A percentile compares a stretch with the other conserved stretches of the same genome.
These are phyloP conservation scores for Solanum megistacrolobum DNA, from an alignment of 257 asterid species.

Conservation along the genomic window DNA sequence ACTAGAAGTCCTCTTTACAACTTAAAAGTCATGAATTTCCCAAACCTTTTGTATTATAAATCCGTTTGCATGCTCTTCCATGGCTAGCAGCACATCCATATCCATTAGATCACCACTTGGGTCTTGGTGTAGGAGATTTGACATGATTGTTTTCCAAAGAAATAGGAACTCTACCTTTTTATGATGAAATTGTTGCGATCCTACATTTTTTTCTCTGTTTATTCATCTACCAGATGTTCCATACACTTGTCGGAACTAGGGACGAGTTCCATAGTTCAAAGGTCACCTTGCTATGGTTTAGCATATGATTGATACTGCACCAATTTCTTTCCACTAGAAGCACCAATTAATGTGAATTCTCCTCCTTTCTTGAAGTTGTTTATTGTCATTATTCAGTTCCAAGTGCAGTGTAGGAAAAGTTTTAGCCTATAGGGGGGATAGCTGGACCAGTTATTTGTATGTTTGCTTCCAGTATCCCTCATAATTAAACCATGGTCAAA, in stretches of 20 bases:
- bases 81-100: background rate
- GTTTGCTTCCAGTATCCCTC: background rate
- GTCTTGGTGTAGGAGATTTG: background rate
- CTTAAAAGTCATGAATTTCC: background rate
- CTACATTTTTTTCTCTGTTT: background rate
- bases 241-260: background rate
- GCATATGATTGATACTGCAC: background rate
- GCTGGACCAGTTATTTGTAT: background rate
- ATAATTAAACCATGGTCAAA: background rate
- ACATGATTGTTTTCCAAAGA: background rate
- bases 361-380: background rate
- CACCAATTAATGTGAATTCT: background rate
- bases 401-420: background rate
- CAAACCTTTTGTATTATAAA: background rate
- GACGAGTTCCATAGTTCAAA: background rate
- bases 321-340: background rate
- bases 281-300: background rate
- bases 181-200: background rate
- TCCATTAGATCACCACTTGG: background rate
- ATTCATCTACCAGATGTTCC: background rate
- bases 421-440: background rate
- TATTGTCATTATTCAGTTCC: background rate
- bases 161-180: background rate
- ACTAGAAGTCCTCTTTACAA: background rate
- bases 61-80: background rate